These are phyloP conservation scores for Fusarium lyarnte DNA, from an alignment of 2,329 filamentous ascomycete species.

Conservation along the genomic window DNA sequence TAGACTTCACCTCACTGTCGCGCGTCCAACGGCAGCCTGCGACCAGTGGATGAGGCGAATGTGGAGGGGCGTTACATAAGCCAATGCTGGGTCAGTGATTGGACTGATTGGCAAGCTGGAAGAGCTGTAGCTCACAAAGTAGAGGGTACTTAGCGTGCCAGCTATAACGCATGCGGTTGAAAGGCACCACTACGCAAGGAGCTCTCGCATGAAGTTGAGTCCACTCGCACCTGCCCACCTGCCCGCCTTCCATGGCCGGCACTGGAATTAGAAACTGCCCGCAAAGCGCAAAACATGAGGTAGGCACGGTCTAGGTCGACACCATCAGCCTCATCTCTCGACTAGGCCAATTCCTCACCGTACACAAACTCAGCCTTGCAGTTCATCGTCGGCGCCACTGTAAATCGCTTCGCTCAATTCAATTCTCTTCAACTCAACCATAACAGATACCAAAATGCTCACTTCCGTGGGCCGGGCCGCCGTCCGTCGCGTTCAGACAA, in stretches of 20 bases:
- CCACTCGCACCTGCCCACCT: conserved; percentile 7
- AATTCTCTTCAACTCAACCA: background rate
- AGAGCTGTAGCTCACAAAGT: conserved; percentile 28
- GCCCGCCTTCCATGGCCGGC: conserved; percentile 12
- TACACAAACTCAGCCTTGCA: conserved; percentile 19
- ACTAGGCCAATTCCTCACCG: conserved; percentile 12
- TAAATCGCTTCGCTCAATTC: background rate
- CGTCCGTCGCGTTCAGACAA: conserved; percentile 47
- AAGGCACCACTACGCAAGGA: conserved; percentile 20
- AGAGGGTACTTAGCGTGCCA: background rate
- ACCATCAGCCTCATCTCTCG: conserved; percentile 25
- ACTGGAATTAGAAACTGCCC: conserved; percentile 22
- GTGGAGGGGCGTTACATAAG: conserved; percentile 44
- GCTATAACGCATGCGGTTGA: background rate
- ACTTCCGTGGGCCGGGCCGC: conserved; percentile 53
- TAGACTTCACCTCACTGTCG: conserved; percentile 44
- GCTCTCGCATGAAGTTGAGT: conserved; percentile 23
- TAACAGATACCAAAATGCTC: conserved; percentile 49
- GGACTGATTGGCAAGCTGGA: conserved; percentile 33
- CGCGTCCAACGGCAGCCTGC: conserved; percentile 52
- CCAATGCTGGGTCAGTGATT: conserved; percentile 41
- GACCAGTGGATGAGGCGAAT: conserved; percentile 18
- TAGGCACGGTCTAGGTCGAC: conserved; percentile 20
- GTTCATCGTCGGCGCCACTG: background rate
- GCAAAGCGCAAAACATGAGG: conserved; percentile 20